Evolutionary conservation across 2,329 filamentous ascomycete genomes (phyloP), one percentile per base, ranked within the genome.

Genomic region (Clonostachys rosea): DNA sequence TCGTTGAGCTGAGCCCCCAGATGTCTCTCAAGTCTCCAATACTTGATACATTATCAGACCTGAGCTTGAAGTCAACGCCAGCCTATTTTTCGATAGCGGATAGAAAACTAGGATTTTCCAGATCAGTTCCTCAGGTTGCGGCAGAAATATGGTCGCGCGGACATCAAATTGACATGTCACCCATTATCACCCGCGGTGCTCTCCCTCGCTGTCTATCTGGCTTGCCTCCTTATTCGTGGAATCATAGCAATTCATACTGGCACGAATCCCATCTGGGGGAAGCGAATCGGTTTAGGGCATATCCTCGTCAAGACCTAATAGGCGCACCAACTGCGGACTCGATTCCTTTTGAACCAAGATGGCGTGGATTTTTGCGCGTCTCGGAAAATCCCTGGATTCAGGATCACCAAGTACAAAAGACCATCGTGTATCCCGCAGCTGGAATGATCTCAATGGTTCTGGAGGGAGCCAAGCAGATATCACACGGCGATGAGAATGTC

Each of bases 151-250:
- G 71, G 71, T 45, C 55, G 6, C 53, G 51, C n/a, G 70, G 69
- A 3, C 57, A 47, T 17, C 43, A 50, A 1, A 41, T 68, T 4
- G 52, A 67, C 17, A 59, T 73, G 52, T 51, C 61, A 5, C 56
- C 54, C 13, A 53, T 65, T 17, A 52, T 63, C 17, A 53, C 50
- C 24, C 56, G 53, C 34, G 49, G 50, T 2, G 40, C 49, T 7
- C 39, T 44, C 11, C 47, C 56, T n/a, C 62, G 60, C 46, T 68
- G 68, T 17, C 59, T 80, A 4, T 54, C 63, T 2, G 68, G 73
- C 48, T 56, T 81, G 34, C 78, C 78, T 3, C 64, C 68, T 1
- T 81, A 81, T 49, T 68, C 73, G 3, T 81, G 78, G 76, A 77
- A 80, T 33, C 77, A 80, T 49, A 59, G 63, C 24, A 74, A 68